These are phyloP conservation scores for Coemansia linderi DNA, from an alignment of 371 early-diverging fungal species.

Conservation along the genomic window DNA sequence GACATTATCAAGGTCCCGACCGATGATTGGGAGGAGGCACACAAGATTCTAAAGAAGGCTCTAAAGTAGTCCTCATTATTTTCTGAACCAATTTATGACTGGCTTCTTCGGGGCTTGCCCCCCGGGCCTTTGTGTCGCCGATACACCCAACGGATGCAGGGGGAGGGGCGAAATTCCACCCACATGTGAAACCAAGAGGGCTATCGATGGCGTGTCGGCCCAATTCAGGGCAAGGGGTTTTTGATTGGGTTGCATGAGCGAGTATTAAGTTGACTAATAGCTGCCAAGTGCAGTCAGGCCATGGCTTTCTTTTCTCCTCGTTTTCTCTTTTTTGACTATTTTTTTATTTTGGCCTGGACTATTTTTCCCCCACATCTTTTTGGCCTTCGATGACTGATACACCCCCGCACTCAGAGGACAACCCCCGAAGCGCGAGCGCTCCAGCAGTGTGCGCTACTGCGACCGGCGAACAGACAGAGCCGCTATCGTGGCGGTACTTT, in stretches of 20 bases:
- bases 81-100: neutral
- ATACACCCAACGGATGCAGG: too few relatives aligned
- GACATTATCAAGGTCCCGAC: slow-evolving; percentile 77
- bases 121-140: neutral
- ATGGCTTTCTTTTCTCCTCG: neutral
- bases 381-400: neutral
- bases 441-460: neutral
- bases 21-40: slow-evolving; percentile 75
- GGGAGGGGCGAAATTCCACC: too few relatives aligned
- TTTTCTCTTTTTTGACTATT: neutral
- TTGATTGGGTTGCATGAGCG: too few relatives aligned
- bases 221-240: too few relatives aligned
- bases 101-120: too few relatives aligned
- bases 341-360: slow-evolving; percentile 1
- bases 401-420: neutral
- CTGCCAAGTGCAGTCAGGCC: too few relatives aligned
- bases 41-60: slow-evolving; percentile 74
- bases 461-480: neutral
- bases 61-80: slow-evolving; percentile 51
- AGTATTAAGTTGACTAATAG: too few relatives aligned
- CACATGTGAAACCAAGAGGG: too few relatives aligned
- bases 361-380: neutral
- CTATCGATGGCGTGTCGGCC: too few relatives aligned
- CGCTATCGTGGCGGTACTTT: neutral
- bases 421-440: neutral